Base-by-base conservation (phyloP, 495 filamentous ascomycete species). In the Penicillium antarcticum region DNA sequence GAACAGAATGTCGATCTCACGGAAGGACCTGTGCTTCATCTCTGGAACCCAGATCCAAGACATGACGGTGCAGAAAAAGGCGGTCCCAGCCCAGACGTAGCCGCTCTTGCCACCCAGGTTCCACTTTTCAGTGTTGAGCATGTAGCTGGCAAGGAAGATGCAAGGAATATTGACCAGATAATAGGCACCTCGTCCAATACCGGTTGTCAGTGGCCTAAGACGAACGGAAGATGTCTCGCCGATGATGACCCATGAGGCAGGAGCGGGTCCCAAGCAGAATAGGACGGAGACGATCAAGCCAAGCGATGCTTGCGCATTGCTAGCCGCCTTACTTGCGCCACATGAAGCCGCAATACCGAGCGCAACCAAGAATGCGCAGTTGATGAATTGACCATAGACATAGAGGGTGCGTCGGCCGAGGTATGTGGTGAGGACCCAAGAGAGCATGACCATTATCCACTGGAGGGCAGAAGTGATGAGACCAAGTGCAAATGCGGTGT, bases 31-130 rank as follows among this genome's bases (percentile, higher is more conserved):
- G 55, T 66, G 34, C 67, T 76, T 80, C 67, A 77, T 70, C 70
- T 80, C 76, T 26, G 76, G 76, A 7, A 80, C 72, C 64, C 80
- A 89, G 23, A 83, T 48, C 51, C 83, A 79, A 58, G 83, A 80
- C 56, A 80, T 68, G 53, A 57, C 58, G 60, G 82, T 81, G 52
- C 83, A 85, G 43, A 82, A 70, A 29, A 73, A 60, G 37, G 57
- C 71, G 32, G 72, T 75, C 21, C 62, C 72, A 55, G 57, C 73
- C 70, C 72, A 77, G 54, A 77, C 60, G 58, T 75, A 82, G 35
- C 79, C 78, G 58, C 74, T 72, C 65, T 74, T 80, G 59, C 76
- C 79, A 26, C 71, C 71, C 16, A 81, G 57, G 53, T 80, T 67
- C 48, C 61, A 69, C 52, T 70, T 66, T 38, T 61, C 61, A 17